These are phyloP conservation scores for Calonectria honghensis DNA, from an alignment of 2,329 filamentous ascomycete genomes.

Conservation along the genomic window DNA sequence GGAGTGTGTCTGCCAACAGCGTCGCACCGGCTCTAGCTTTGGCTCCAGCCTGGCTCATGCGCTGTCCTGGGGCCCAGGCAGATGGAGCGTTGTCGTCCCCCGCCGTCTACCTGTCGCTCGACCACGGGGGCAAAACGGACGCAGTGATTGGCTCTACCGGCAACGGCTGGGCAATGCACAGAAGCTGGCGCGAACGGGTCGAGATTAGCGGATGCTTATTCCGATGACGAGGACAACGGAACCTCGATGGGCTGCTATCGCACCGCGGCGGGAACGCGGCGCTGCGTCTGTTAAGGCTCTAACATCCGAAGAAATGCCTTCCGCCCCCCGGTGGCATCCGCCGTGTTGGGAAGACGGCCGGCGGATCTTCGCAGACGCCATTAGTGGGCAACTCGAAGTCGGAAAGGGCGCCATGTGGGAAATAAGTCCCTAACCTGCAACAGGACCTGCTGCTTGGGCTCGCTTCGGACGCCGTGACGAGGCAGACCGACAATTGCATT, in stretches of 20 bases:
- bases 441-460: slow-evolving; percentile 1
- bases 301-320: slow-evolving; percentile 20
- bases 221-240: slow-evolving; percentile 37
- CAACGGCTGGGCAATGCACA: slow-evolving; percentile 37
- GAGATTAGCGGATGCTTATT: slow-evolving; percentile 56
- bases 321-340: slow-evolving; percentile 19
- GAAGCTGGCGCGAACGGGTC: slow-evolving; percentile 46
- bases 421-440: slow-evolving; percentile 1
- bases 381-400: background rate
- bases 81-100: slow-evolving; percentile 28
- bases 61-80: slow-evolving; percentile 19
- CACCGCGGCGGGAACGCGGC: background rate
- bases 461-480: slow-evolving; percentile 11
- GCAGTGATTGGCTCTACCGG: slow-evolving; percentile 55
- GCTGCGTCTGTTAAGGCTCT: background rate
- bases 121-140: slow-evolving; percentile 57
- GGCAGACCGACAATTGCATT: slow-evolving; percentile 12
- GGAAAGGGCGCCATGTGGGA: slow-evolving; percentile 25
- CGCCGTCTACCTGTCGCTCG: slow-evolving; percentile 54
- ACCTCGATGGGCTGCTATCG: slow-evolving; percentile 27
- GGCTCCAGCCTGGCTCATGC: slow-evolving; percentile 28
- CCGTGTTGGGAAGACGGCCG: slow-evolving; percentile 23
- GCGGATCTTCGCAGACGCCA: background rate
- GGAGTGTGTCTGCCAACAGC: background rate
- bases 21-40: background rate